Evolutionary conservation across 176 grass and related monocot genomes (phyloP), one percentile per base, ranked within the genome.

Genomic region (Neostapfia colusana): DNA sequence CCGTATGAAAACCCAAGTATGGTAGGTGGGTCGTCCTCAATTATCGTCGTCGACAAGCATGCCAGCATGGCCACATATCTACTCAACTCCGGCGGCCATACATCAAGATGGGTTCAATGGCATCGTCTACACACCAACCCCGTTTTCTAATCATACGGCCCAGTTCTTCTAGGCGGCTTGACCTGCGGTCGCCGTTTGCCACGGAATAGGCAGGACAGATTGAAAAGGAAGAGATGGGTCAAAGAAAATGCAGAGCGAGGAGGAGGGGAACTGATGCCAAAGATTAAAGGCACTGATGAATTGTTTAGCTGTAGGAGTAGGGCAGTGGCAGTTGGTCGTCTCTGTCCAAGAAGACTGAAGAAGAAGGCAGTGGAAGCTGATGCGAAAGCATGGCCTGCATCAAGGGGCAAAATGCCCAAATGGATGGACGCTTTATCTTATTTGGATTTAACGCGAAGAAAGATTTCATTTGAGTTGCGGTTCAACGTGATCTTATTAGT

Each of bases 281-380:
- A 76, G 43, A 18, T 41, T 73, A 14, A 59, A 11, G n/a, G 28
- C 49, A 67, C 14, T 11, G 44, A 25, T 1, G 31, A 44, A 56
- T 36, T 84, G 35, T 65, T 44, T 82, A 67, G 46, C 70, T 59
- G 16, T 40, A 24, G 60, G 16, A 37, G 62, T 39, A 21, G 63
- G 28, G 24, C 50, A 59, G 41, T 10, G 70, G 5, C 21, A 37
- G 36, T 23, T 35, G 1, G n/a, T n/a, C n/a, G 3, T 27, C 24
- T 13, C 39, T 50, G 0, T 36, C 12, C 7, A 55, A 14, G 21
- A 62, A 34, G 12, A 36, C 48, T 46, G 66, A 68, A 4, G 57
- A 63, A 35, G 44, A 35, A 72, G n/a, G 46, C 11, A 39, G 63
- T 66, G 68, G 31, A 10, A 12, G 43, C 14, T 27, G 17, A 72